A percentile compares a stretch with the other conserved stretches of the same genome.
Conservation (phyloP, 805 yeast species). For the Helenozyma rhizophorensis region DNA sequence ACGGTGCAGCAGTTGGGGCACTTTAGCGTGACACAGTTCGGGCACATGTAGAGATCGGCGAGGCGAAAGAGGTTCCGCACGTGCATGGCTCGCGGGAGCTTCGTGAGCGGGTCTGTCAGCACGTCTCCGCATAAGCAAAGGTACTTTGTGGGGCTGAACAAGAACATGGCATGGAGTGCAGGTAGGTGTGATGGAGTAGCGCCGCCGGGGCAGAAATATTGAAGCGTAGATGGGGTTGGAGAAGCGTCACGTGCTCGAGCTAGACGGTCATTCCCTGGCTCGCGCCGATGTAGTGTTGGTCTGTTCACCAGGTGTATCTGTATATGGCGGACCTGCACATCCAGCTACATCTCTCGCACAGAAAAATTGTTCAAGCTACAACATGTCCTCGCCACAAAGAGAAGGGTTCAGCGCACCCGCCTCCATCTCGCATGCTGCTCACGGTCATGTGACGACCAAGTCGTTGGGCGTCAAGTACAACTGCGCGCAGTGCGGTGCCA, state of each 20-base stretch:
- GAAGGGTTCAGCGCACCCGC: constrained; percentile 87
- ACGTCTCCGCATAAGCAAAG: constrained; percentile 12
- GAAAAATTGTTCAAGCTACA: constrained; percentile 1
- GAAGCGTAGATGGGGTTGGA: no score
- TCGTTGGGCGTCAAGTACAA: constrained; percentile 86
- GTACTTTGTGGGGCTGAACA: constrained; percentile 7
- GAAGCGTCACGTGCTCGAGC: no score
- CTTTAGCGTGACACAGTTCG: constrained; percentile 29
- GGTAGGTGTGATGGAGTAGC: no score
- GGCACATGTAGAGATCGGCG: constrained; percentile 32
- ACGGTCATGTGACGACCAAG: constrained; percentile 63
- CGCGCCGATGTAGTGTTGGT: no score
- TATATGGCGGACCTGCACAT: constrained; percentile 1
- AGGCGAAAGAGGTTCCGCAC: constrained; percentile 11
- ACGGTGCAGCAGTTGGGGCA: constrained; percentile 24
- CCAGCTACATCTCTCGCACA: not conserved
- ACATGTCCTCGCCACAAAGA: constrained; percentile 54
- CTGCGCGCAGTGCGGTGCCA: constrained; percentile 94
- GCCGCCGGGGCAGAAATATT: no score
- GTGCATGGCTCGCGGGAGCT: constrained; percentile 3
- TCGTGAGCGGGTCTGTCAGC: not conserved
- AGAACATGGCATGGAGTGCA: constrained; percentile 10
- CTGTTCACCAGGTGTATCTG: no score
- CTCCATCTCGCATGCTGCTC: constrained; percentile 69
- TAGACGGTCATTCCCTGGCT: no score